These are phyloP conservation scores for Leccinum uliginosum DNA, from an alignment of 768 basidiomycete genomes.

Conservation along the genomic window DNA sequence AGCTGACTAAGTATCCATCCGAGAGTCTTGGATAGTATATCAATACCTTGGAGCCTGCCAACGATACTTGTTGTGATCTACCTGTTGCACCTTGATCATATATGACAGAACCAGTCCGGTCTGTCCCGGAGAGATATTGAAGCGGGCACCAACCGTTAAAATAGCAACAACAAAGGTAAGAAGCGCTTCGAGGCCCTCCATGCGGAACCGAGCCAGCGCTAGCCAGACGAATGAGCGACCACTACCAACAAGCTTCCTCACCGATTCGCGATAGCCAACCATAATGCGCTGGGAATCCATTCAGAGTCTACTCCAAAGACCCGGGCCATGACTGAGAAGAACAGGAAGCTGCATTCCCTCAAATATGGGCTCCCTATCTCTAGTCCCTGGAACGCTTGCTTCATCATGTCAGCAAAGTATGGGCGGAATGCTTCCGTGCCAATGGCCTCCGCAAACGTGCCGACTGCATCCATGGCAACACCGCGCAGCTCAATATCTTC, in stretches of 20 bases:
- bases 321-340: conserved; percentile 98
- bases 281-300: conserved; percentile 59
- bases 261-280: conserved; percentile 80
- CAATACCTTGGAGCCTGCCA: not conserved
- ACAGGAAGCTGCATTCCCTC: conserved; percentile 94
- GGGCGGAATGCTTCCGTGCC: conserved; percentile 92
- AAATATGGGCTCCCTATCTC: conserved; percentile 83
- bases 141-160: conserved; percentile 69
- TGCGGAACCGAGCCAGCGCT: conserved; percentile 85
- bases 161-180: conserved; percentile 78
- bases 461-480: conserved; percentile 98
- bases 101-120: conserved; percentile 77
- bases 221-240: not conserved
- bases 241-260: conserved; percentile 14
- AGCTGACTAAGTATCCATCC: conserved; percentile 74
- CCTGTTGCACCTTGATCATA: conserved; percentile 74
- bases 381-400: conserved; percentile 86
- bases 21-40: conserved; percentile 42
- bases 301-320: conserved; percentile 58
- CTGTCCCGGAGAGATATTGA: conserved; percentile 72
- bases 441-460: conserved; percentile 96
- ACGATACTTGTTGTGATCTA: conserved; percentile 27
- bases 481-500: conserved; percentile 94
- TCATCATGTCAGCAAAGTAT: conserved; percentile 96
- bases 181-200: conserved; percentile 76